These are phyloP conservation scores for Bruguiera gymnorhiza DNA, from an alignment of 345 rosid species.

Conservation along the genomic window DNA sequence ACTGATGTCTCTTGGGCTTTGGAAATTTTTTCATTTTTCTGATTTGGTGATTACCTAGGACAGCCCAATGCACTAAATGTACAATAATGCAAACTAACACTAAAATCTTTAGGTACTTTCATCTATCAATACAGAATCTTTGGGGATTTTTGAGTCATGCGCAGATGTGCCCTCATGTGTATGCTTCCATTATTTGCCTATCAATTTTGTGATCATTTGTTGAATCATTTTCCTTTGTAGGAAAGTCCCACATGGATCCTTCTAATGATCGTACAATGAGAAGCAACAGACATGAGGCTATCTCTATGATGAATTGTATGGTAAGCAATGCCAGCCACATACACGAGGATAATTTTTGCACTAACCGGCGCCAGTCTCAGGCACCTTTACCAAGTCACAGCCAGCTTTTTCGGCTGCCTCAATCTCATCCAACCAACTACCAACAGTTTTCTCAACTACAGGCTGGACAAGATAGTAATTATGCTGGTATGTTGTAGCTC, in stretches of 20 bases:
- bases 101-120: too few species aligned
- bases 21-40: too few species aligned
- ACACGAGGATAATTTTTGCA: slow-evolving; percentile 15
- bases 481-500: slow-evolving; percentile 22
- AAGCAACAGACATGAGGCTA: slow-evolving; percentile 12
- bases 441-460: slow-evolving; percentile 14
- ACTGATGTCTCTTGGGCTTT: too few species aligned
- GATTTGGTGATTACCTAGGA: too few species aligned
- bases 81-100: too few species aligned
- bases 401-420: slow-evolving; percentile 11
- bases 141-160: background rate
- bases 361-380: slow-evolving; percentile 5
- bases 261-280: slow-evolving; percentile 15
- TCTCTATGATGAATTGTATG: slow-evolving; percentile 9
- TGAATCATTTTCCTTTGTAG: background rate
- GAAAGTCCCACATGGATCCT: slow-evolving; percentile 5
- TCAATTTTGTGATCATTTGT: background rate
- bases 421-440: slow-evolving; percentile 9
- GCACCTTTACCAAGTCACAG: slow-evolving; percentile 14
- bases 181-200: background rate
- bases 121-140: too few species aligned
- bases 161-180: background rate
- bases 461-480: slow-evolving; percentile 14
- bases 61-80: too few species aligned
- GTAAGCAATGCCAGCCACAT: slow-evolving; percentile 10